These are phyloP conservation scores for Petrea volubilis DNA, from an alignment of 257 asterid species.

Conservation along the genomic window DNA sequence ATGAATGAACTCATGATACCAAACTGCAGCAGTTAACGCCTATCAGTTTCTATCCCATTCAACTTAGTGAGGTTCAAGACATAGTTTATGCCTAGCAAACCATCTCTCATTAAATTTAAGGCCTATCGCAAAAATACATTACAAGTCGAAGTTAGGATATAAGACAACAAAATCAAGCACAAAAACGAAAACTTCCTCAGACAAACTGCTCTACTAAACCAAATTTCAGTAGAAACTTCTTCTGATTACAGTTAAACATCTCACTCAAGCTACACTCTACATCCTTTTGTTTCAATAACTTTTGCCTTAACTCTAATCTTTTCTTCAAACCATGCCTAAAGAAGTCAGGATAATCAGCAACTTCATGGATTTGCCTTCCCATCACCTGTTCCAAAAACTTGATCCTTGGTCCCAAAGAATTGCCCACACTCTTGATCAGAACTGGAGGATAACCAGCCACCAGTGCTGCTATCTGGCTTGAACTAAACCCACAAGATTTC, in stretches of 20 bases:
- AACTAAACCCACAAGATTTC: slow-evolving; percentile 61
- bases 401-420: slow-evolving; percentile 86
- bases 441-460: slow-evolving; percentile 89
- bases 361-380: slow-evolving; percentile 74
- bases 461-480: slow-evolving; percentile 61
- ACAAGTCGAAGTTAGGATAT: not conserved
- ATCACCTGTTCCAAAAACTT: slow-evolving; percentile 79
- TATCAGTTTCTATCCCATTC: too few relatives aligned
- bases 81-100: not conserved
- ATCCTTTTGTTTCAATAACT: slow-evolving; percentile 51
- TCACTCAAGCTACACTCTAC: slow-evolving; percentile 80
- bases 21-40: too few relatives aligned
- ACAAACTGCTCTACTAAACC: slow-evolving; percentile 50
- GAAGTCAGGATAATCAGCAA: slow-evolving; percentile 80
- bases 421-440: slow-evolving; percentile 74
- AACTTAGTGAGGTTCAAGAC: too few relatives aligned
- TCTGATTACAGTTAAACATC: slow-evolving; percentile 87
- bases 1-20: too few relatives aligned
- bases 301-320: slow-evolving; percentile 74
- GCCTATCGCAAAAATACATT: not conserved
- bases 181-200: not conserved
- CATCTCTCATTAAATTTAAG: slow-evolving; percentile 20
- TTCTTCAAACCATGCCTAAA: slow-evolving; percentile 92
- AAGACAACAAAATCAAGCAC: slow-evolving; percentile 1
- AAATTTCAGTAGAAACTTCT: slow-evolving; percentile 70